Percentiles rank a stretch among this genome's conserved stretches.
These are phyloP conservation scores for Pinus taeda DNA, from an alignment of 75 land plant genomes.

Conservation along the genomic window DNA sequence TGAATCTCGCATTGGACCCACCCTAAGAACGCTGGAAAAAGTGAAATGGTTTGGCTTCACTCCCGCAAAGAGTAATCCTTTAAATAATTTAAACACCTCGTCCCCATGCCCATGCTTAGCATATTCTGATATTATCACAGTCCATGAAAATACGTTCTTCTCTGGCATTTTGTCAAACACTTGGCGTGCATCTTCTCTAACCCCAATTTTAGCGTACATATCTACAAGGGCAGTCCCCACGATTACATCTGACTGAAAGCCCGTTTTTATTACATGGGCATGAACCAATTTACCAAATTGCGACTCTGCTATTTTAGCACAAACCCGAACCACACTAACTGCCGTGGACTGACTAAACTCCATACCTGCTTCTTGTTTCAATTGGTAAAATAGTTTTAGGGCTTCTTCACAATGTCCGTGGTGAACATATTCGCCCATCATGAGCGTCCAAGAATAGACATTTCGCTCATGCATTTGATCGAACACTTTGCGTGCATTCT, in stretches of 20 bases:
- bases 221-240: conserved; percentile 15
- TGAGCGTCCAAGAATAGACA: conserved; percentile 40
- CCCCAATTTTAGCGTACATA: conserved; percentile 14
- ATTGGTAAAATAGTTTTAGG: conserved; percentile 14
- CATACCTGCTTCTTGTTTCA: conserved; percentile 15
- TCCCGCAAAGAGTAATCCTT: not conserved
- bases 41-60: conserved; percentile 15
- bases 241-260: conserved; percentile 2
- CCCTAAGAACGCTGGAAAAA: conserved; percentile 7
- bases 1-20: conserved; percentile 11
- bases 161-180: conserved; percentile 15
- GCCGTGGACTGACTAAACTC: conserved; percentile 33
- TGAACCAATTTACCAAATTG: not conserved
- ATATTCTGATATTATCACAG: conserved; percentile 8
- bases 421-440: conserved; percentile 27
- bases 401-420: conserved; percentile 32
- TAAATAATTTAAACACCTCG: conserved; percentile 15
- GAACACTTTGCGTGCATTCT: conserved; percentile 34
- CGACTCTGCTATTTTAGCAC: conserved; percentile 42
- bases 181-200: conserved; percentile 4
- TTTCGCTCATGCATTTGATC: conserved; percentile 25
- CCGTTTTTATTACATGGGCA: not conserved
- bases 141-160: conserved; percentile 18
- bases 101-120: conserved; percentile 2
- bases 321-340: conserved; percentile 43